Conservation (phyloP, 2,329 filamentous ascomycete species). For the Xenoacremonium recifei region DNA sequence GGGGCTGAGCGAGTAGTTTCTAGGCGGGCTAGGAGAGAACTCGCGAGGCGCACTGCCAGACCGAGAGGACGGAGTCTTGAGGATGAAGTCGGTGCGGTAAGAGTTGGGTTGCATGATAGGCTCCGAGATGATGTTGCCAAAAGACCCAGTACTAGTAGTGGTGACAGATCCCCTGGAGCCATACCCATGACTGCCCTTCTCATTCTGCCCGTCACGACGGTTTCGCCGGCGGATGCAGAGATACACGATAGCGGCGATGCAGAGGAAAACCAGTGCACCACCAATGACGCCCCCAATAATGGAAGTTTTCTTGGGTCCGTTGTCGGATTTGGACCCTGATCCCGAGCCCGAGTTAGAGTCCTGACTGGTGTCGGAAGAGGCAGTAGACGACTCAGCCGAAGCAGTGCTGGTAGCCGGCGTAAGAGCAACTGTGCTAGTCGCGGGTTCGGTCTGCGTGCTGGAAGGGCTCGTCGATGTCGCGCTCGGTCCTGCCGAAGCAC, state of each 20-base stretch:
- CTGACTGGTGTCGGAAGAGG: slow-evolving; percentile 1
- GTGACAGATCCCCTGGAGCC: slow-evolving; percentile 9
- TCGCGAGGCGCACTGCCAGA: slow-evolving; percentile 11
- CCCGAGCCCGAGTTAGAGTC: too few species aligned
- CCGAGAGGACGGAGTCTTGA: slow-evolving; percentile 29
- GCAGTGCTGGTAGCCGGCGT: slow-evolving; percentile 15
- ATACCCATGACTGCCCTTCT: slow-evolving; percentile 20
- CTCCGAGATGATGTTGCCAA: slow-evolving; percentile 53
- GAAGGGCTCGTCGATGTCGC: slow-evolving; percentile 19
- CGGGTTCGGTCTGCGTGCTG: slow-evolving; percentile 19
- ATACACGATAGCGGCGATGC: slow-evolving; percentile 38
- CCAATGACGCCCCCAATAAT: slow-evolving; percentile 48
- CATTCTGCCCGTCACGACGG: slow-evolving; percentile 14
- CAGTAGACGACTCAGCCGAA: slow-evolving; percentile 12
- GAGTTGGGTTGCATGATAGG: slow-evolving; percentile 46
- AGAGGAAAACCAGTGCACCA: slow-evolving; percentile 42
- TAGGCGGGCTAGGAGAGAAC: slow-evolving; percentile 4
- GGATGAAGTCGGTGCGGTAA: slow-evolving; percentile 54
- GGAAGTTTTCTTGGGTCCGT: slow-evolving; percentile 34
- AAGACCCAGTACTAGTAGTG: slow-evolving; percentile 23
- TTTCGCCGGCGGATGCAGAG: slow-evolving; percentile 37
- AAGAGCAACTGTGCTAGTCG: slow-evolving; percentile 18
- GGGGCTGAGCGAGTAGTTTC: too few species aligned
- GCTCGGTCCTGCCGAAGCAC: slow-evolving; percentile 15
- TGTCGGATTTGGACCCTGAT: slow-evolving; percentile 12